Base-by-base conservation (phyloP, 208 protist genomes). In the Leishmania amazonensis region DNA sequence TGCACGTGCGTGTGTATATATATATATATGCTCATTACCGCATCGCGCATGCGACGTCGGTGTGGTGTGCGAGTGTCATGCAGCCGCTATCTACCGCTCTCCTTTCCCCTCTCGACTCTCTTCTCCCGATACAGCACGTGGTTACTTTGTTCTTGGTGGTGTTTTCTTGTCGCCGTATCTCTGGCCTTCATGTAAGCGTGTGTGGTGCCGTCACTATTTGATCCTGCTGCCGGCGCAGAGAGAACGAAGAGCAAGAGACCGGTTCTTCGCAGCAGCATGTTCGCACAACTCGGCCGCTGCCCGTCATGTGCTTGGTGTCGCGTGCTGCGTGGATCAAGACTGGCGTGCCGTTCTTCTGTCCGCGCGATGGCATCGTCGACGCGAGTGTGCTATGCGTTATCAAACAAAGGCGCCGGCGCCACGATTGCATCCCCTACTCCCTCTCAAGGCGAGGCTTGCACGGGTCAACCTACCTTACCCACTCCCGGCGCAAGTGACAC, bases 401-500 rank as follows among this genome's bases (percentile, higher is more conserved):
- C n/a, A 47, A 77, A 49, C 53, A 64, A 7, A 35, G 47, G 19
- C 74, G 17, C 49, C 13, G 53, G 53, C 19, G 74, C 6, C 51
- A 31, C 35, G 24, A 64, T 31, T 4, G 53, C n/a, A 45, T 31
- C 74, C 17, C 31, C 74, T 35, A 35, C 31, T 57, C 17, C 51
- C 6, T 38, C 21, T 19, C 38, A 74, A 51, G 42, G 21, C 9
- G 42, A 53, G 35, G 24, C 6, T 5, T 13, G 35, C 19, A 47
- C 74, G 38, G 53, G 15, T 42, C 21, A 2, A 15, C 24, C n/a
- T 21, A 35, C 19, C 21, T 51, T 3, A 19, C 42, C 15, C 24
- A 53, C 28, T 45, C 70, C 70, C n/a, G 70, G 70, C 47, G 70
- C 70, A 51, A 28, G 31, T n/a, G 38, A 49, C 42, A 75, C 64